Base-by-base conservation (phyloP, 1,284 basidiomycete genomes). In the Ustilago sp. region DNA sequence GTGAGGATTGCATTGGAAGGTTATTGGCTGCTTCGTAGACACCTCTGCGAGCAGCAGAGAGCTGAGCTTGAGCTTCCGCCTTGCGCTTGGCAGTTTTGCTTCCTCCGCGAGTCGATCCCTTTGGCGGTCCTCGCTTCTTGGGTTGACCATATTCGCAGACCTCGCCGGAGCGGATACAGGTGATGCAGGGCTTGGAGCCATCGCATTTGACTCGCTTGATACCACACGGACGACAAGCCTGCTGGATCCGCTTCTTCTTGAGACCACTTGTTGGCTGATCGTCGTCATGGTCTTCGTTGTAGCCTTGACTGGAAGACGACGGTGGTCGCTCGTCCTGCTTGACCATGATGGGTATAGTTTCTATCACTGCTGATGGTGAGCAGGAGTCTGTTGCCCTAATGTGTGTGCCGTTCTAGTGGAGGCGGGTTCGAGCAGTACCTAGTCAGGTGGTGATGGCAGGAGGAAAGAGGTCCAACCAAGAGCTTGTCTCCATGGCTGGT, bases 91-190 rank as follows among this genome's bases (percentile, higher is more conserved):
- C 59, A 7, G 70, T 61, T 38, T 75, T 80, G 61, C 66, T 68
- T n/a, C 62, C 51, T 34, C 75, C 78, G 4, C 80, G 68, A 1
- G 78, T 80, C 5, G 79, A 78, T 9, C 80, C 80, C 45, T 82
- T 82, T 1, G 80, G 76, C 11, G 80, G 80, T 1, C 80, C 80
- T n/a, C 76, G 38, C 66, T 82, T 82, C 63, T 80, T 82, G 31
- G 79, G 75, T 32, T 74, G 68, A 7, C 76, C 79, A 47, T 82
- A 82, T 41, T 73, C 75, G 71, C 80, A 82, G 43, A 59, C 34
- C 32, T 82, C 80, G n/a, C 75, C 71, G 43, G 64, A 74, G 28
- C 65, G 63, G 43, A 70, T 31, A 58, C 80, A 82, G 36, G 79
- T 80, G 57, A 65, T 50, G 66, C 80, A 82, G 34, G 80, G 80